Percentiles rank a stretch among this genome's conserved stretches.
phyloP scores from a whole-genome alignment of 768 basidiomycete species.

The Phanerochaete carnosa region DNA sequence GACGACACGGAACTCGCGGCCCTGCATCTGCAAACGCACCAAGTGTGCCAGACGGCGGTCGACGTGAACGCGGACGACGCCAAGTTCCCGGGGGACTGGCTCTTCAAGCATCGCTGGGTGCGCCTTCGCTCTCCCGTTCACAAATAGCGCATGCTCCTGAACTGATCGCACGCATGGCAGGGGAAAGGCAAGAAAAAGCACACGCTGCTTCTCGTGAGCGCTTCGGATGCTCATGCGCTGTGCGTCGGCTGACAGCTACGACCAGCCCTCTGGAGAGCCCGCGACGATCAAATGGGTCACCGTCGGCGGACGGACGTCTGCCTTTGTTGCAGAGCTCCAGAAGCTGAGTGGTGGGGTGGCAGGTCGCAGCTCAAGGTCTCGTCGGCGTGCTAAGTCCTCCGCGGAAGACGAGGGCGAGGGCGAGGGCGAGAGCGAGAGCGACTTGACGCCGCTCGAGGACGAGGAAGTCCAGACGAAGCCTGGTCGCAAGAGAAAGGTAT shows the following conservation, averaged over 20 bases:
- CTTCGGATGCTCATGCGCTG: neutral
- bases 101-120: constrained; percentile 71
- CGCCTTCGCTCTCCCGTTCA: constrained; percentile 1
- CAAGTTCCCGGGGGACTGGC: constrained; percentile 65
- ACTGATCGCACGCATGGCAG: constrained; percentile 27
- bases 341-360: constrained; percentile 15
- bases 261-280: constrained; percentile 61
- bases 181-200: constrained; percentile 52
- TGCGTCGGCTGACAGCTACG: neutral
- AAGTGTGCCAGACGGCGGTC: constrained; percentile 61
- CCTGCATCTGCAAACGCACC: constrained; percentile 48
- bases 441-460: constrained; percentile 22
- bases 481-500: neutral
- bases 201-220: constrained; percentile 44
- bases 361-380: neutral
- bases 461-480: constrained; percentile 13
- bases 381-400: neutral
- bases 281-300: constrained; percentile 74
- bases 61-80: constrained; percentile 65
- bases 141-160: neutral
- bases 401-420: neutral
- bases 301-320: constrained; percentile 76
- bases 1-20: constrained; percentile 43
- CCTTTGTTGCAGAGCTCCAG: constrained; percentile 66
- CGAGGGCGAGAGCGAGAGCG: constrained; percentile 16